Evolutionary conservation across 1,139 yeast species (phyloP).

Genomic region (Magnusiomyces tetraspermus): DNA sequence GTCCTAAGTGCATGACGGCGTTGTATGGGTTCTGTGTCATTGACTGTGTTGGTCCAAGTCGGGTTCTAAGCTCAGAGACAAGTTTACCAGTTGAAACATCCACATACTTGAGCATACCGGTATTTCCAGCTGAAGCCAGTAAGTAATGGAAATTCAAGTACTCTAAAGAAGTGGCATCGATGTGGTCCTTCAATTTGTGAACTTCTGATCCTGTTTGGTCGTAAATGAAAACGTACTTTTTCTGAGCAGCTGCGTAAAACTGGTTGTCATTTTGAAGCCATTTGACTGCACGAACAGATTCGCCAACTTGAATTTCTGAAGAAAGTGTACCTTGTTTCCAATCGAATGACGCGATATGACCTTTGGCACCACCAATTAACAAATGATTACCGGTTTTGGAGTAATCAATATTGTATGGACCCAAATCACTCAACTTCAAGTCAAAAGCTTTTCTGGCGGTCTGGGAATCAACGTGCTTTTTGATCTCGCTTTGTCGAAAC

Average conservation of each 20-base stretch:
- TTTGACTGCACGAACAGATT: constrained; percentile 83
- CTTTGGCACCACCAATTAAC: constrained; percentile 78
- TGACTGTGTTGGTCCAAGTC: constrained; percentile 80
- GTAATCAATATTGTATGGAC: constrained; percentile 78
- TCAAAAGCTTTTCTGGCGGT: constrained; percentile 67
- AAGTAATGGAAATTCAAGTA: constrained; percentile 89
- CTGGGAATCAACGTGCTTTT: constrained; percentile 63
- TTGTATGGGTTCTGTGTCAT: constrained; percentile 93
- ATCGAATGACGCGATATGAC: constrained; percentile 92
- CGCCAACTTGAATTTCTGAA: constrained; percentile 76
- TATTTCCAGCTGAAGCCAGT: constrained; percentile 76
- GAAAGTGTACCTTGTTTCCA: constrained; percentile 83
- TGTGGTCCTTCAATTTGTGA: constrained; percentile 82
- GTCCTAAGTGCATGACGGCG: constrained; percentile 91
- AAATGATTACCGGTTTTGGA: constrained; percentile 81
- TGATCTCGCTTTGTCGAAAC: constrained; percentile 73
- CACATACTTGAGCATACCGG: constrained; percentile 83
- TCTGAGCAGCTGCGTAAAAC: constrained; percentile 94
- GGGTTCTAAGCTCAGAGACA: constrained; percentile 76
- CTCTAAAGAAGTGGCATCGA: constrained; percentile 74
- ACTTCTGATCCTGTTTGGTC: constrained; percentile 86
- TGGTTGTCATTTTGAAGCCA: constrained; percentile 79
- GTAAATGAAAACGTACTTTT: constrained; percentile 85
- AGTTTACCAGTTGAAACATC: constrained; percentile 90
- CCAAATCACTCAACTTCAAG: constrained; percentile 63